A percentile compares a stretch with the other conserved stretches of the same genome.
These are phyloP conservation scores for Corylus americana DNA, from an alignment of 306 rosid species.

Conservation along the genomic window DNA sequence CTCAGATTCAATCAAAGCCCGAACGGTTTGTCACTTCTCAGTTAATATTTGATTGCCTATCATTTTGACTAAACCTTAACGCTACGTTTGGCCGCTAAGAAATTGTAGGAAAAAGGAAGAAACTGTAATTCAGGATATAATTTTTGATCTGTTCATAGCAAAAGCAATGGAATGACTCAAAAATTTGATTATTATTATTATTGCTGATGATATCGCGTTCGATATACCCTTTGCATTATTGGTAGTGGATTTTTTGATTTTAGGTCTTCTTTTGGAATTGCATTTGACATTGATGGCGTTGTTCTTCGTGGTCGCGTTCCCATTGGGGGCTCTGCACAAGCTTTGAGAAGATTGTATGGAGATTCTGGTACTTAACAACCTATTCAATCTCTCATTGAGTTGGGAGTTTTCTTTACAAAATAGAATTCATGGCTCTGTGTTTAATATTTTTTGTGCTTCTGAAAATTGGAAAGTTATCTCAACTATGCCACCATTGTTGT, in stretches of 20 bases:
- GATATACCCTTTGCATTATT: background rate
- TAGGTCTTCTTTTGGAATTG: slow-evolving; percentile 39
- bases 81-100: background rate
- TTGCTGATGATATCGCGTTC: background rate
- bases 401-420: background rate
- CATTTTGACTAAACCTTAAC: background rate
- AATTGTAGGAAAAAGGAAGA: background rate
- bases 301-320: slow-evolving; percentile 36
- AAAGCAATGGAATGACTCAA: background rate
- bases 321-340: slow-evolving; percentile 36
- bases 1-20: slow-evolving; percentile 5
- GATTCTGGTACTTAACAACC: slow-evolving; percentile 22
- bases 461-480: background rate
- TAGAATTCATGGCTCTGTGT: background rate
- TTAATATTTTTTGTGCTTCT: background rate
- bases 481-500: background rate
- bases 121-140: background rate
- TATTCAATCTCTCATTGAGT: background rate
- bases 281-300: slow-evolving; percentile 40
- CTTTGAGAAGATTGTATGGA: slow-evolving; percentile 33
- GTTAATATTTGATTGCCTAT: background rate
- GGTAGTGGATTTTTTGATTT: background rate
- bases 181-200: background rate
- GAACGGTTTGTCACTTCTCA: slow-evolving; percentile 19
- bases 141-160: background rate